phyloP scores from a whole-genome alignment of 371 early-diverging fungal genomes.

The Mortierella polycephala region DNA sequence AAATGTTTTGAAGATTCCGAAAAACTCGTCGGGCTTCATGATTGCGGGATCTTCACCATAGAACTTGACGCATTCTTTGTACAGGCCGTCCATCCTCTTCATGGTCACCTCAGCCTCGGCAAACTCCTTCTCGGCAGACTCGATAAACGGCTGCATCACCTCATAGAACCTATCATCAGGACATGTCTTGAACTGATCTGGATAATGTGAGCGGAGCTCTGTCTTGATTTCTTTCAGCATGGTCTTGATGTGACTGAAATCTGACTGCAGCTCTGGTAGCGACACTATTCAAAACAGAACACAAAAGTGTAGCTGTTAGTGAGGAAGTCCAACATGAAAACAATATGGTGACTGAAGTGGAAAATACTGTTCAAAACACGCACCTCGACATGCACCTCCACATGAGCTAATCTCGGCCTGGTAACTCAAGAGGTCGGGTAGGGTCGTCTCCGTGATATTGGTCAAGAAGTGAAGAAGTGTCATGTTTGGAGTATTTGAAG shows the following conservation, averaged over 20 bases:
- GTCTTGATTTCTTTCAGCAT: conserved; percentile 66
- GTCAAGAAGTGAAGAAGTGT: conserved; percentile 87
- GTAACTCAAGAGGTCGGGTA: conserved; percentile 75
- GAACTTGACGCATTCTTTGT: conserved; percentile 73
- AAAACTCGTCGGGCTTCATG: conserved; percentile 91
- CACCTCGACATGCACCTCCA: conserved; percentile 83
- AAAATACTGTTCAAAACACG: conserved; percentile 38
- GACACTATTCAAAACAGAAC: conserved; percentile 56
- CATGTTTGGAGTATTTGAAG: conserved; percentile 71
- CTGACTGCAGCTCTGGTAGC: conserved; percentile 65
- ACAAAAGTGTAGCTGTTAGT: neutral
- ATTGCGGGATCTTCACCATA: conserved; percentile 86
- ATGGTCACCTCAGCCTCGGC: conserved; percentile 62
- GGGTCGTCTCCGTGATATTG: conserved; percentile 70
- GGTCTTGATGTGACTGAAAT: conserved; percentile 68
- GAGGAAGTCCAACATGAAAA: neutral
- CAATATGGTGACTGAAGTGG: conserved; percentile 12
- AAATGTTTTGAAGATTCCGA: conserved; percentile 87
- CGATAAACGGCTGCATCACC: conserved; percentile 63
- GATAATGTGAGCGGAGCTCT: conserved; percentile 64
- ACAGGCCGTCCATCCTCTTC: conserved; percentile 72
- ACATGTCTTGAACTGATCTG: conserved; percentile 55
- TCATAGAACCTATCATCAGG: conserved; percentile 55
- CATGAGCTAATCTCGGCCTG: conserved; percentile 76
- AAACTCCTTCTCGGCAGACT: conserved; percentile 61